Percentiles rank a stretch among this genome's conserved stretches.
phyloP scores from a whole-genome alignment of 257 asterid genomes.

The Solanum corneliomulleri region DNA sequence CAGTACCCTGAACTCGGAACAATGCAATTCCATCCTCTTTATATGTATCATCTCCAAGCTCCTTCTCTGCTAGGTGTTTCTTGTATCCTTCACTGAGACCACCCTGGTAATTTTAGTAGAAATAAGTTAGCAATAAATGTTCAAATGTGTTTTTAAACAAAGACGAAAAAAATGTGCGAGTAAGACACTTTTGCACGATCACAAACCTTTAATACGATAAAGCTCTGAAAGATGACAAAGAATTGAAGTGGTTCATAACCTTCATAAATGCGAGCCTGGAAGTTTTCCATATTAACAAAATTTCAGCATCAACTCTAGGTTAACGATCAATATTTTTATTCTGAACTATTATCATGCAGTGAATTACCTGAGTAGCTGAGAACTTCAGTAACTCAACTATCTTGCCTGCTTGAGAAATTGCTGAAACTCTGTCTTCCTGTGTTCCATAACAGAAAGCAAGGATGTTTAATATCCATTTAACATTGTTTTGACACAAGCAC shows the following conservation, averaged over 20 bases:
- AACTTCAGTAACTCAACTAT: conserved; percentile 87
- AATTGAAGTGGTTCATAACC: conserved; percentile 90
- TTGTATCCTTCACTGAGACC: conserved; percentile 92
- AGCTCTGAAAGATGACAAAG: conserved; percentile 84
- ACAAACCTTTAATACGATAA: conserved; percentile 84
- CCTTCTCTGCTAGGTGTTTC: conserved; percentile 61
- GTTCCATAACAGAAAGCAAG: conserved; percentile 14
- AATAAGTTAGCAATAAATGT: not conserved
- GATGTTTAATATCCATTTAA: not conserved
- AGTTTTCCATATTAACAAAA: conserved; percentile 8
- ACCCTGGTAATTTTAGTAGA: conserved; percentile 51
- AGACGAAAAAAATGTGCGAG: not conserved
- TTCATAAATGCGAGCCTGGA: conserved; percentile 74
- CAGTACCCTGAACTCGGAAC: conserved; percentile 96
- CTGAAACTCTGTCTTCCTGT: conserved; percentile 73
- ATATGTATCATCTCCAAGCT: conserved; percentile 74
- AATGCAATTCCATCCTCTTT: conserved; percentile 79
- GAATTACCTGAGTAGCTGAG: conserved; percentile 69
- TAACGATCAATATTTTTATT: conserved; percentile 1
- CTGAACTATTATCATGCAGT: conserved; percentile 3
- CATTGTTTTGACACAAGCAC: not conserved
- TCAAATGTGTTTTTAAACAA: not conserved
- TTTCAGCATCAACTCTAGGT: conserved; percentile 7
- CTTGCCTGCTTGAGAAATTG: conserved; percentile 83
- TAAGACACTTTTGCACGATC: not conserved